Conservation (phyloP, 2,329 filamentous ascomycete genomes). For the Pseudocercospora cruenta region DNA sequence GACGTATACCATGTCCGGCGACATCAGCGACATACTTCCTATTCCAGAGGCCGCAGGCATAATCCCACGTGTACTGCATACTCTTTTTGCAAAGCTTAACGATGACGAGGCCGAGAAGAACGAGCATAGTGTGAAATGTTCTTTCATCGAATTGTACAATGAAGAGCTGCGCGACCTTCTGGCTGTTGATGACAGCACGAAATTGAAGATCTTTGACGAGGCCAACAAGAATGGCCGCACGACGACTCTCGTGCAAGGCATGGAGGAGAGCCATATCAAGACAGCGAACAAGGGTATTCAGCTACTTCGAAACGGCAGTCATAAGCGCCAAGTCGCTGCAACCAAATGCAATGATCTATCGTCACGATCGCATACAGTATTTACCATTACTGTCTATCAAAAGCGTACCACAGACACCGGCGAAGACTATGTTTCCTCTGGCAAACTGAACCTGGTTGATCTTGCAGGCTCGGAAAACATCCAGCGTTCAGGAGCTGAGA, state of each 20-base stretch:
- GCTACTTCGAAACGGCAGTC: slow-evolving; percentile 83
- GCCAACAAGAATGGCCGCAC: slow-evolving; percentile 81
- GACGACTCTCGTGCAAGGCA: slow-evolving; percentile 88
- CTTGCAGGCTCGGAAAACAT: slow-evolving; percentile 98
- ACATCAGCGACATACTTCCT: slow-evolving; percentile 89
- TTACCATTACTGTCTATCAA: slow-evolving; percentile 90
- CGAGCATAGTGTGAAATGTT: slow-evolving; percentile 93
- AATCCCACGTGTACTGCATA: slow-evolving; percentile 86
- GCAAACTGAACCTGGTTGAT: slow-evolving; percentile 96
- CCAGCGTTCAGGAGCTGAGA: slow-evolving; percentile 92
- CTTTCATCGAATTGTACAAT: slow-evolving; percentile 98
- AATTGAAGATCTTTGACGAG: slow-evolving; percentile 96
- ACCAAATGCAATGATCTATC: slow-evolving; percentile 99
- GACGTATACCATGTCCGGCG: slow-evolving; percentile 98
- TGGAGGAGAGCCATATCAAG: slow-evolving; percentile 95
- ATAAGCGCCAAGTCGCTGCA: slow-evolving; percentile 95
- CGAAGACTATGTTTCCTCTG: slow-evolving; percentile 86
- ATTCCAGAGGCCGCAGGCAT: slow-evolving; percentile 92
- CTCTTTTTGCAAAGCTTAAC: slow-evolving; percentile 83
- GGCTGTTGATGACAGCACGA: slow-evolving; percentile 76
- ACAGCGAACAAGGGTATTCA: slow-evolving; percentile 83
- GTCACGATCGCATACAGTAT: slow-evolving; percentile 95
- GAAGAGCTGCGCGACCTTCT: slow-evolving; percentile 93
- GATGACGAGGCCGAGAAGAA: slow-evolving; percentile 63
- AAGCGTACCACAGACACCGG: slow-evolving; percentile 80